A percentile compares a stretch with the other conserved stretches of the same genome.
Evolutionary conservation across 768 basidiomycete species (phyloP).

Genomic region (Xerocomellus dryophilus): DNA sequence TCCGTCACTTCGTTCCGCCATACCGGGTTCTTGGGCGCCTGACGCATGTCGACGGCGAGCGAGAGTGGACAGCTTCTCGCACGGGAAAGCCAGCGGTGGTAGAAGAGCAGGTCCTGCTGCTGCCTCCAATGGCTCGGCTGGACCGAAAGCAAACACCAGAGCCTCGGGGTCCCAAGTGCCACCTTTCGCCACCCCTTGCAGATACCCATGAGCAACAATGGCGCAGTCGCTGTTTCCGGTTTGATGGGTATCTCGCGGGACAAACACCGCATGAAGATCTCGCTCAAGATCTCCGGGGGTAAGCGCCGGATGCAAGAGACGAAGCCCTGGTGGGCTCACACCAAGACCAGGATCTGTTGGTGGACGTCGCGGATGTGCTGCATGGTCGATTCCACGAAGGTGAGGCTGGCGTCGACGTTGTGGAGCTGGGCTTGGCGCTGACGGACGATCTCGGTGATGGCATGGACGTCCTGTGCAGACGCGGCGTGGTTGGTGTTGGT

Average conservation of each 20-base stretch:
- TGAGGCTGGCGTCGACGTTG: slow-evolving; percentile 13
- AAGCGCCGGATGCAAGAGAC: slow-evolving; percentile 31
- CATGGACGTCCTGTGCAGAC: slow-evolving; percentile 1
- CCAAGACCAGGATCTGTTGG: slow-evolving; percentile 11
- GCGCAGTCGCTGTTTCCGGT: slow-evolving; percentile 26
- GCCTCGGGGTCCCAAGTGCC: slow-evolving; percentile 37
- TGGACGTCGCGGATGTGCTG: not conserved
- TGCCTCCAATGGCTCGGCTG: slow-evolving; percentile 1
- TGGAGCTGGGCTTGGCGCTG: slow-evolving; percentile 15
- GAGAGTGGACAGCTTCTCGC: slow-evolving; percentile 19
- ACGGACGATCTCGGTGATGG: slow-evolving; percentile 15
- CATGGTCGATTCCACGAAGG: slow-evolving; percentile 12
- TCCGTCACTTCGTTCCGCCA: slow-evolving; percentile 24
- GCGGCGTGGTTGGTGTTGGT: slow-evolving; percentile 8
- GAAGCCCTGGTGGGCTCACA: slow-evolving; percentile 22
- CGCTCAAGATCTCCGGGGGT: slow-evolving; percentile 45
- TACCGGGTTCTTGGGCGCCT: slow-evolving; percentile 13
- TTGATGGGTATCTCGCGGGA: slow-evolving; percentile 23
- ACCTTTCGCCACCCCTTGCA: slow-evolving; percentile 43
- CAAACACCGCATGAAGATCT: slow-evolving; percentile 45
- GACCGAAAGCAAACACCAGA: slow-evolving; percentile 46
- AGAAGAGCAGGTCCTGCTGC: slow-evolving; percentile 14
- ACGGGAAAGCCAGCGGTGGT: slow-evolving; percentile 22
- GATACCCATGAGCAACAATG: slow-evolving; percentile 40
- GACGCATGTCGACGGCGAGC: slow-evolving; percentile 17